Percentiles rank a stretch among this genome's conserved stretches.
Evolutionary conservation across 2,329 filamentous ascomycete genomes (phyloP).

Genomic region (Ascosphaera aggregata): DNA sequence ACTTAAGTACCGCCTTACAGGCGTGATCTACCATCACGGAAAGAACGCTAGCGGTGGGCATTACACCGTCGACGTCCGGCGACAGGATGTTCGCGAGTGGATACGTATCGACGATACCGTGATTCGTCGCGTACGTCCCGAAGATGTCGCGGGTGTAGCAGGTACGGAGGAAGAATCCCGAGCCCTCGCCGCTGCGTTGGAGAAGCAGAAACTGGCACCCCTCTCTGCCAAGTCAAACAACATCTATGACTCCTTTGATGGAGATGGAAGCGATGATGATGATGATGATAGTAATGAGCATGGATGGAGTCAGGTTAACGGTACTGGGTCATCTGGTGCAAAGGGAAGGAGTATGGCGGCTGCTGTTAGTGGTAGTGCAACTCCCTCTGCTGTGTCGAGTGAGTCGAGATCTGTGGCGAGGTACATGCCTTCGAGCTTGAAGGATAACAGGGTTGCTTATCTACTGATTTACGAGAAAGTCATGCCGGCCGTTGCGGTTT

Average conservation of each 20-base stretch:
- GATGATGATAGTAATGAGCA: conserved; percentile 36
- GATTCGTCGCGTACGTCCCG: conserved; percentile 60
- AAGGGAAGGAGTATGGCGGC: conserved; percentile 46
- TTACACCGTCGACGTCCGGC: conserved; percentile 90
- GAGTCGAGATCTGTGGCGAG: conserved; percentile 13
- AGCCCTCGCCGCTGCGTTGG: conserved; percentile 38
- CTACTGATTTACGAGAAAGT: conserved; percentile 84
- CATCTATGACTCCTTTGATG: conserved; percentile 44
- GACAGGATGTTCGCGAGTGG: conserved; percentile 91
- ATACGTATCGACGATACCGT: conserved; percentile 86
- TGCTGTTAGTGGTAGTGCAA: conserved; percentile 40
- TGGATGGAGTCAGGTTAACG: conserved; percentile 70
- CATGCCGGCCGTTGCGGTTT: no score
- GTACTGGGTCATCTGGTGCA: conserved; percentile 20
- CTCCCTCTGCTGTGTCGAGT: conserved; percentile 26
- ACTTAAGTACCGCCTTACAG: conserved; percentile 62
- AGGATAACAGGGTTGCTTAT: conserved; percentile 90
- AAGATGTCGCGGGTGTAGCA: conserved; percentile 61
- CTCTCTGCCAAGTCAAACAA: conserved; percentile 32
- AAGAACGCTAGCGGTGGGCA: conserved; percentile 92
- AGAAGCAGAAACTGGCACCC: conserved; percentile 38
- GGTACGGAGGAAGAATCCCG: conserved; percentile 62
- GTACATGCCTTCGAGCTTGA: neutral
- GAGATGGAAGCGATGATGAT: conserved; percentile 43
- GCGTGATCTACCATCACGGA: conserved; percentile 91